These are phyloP conservation scores for Fusarium nurragi DNA, from an alignment of 2,329 filamentous ascomycete genomes.

Conservation along the genomic window DNA sequence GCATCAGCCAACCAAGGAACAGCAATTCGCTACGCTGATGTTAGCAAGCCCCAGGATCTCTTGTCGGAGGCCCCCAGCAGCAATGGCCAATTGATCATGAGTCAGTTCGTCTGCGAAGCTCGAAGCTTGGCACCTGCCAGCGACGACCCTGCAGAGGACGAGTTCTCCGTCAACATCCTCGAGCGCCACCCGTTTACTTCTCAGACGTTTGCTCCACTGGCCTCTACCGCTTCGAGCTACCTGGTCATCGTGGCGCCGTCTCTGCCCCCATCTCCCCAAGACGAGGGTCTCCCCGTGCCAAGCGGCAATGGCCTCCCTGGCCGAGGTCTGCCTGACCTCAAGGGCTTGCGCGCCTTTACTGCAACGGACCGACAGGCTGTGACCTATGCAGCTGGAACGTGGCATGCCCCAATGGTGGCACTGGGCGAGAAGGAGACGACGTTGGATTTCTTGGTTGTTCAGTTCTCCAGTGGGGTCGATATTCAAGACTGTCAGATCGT, in stretches of 20 bases:
- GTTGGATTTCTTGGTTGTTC: constrained; percentile 88
- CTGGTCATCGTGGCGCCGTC: constrained; percentile 91
- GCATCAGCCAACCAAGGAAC: constrained; percentile 83
- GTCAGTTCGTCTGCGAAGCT: constrained; percentile 83
- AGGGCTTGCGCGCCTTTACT: constrained; percentile 77
- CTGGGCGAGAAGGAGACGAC: constrained; percentile 67
- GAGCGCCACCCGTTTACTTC: constrained; percentile 95
- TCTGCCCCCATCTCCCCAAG: constrained; percentile 55
- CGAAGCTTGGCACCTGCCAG: constrained; percentile 40
- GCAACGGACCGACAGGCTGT: constrained; percentile 83
- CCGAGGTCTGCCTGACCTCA: constrained; percentile 76
- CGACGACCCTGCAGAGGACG: constrained; percentile 17
- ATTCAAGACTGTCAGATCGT: constrained; percentile 91
- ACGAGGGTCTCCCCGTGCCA: constrained; percentile 45
- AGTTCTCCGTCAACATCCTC: constrained; percentile 74
- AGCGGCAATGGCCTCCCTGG: constrained; percentile 59
- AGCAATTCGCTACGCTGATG: constrained; percentile 85
- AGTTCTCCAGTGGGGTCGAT: constrained; percentile 84
- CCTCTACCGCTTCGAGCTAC: constrained; percentile 64
- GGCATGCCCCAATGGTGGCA: constrained; percentile 96
- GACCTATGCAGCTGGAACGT: constrained; percentile 90
- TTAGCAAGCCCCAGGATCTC: constrained; percentile 76
- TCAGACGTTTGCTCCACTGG: constrained; percentile 89
- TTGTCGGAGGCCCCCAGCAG: constrained; percentile 74
- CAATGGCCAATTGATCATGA: constrained; percentile 70